Evolutionary conservation across 1,139 yeast genomes (phyloP).

Genomic region (Candida sp.): DNA sequence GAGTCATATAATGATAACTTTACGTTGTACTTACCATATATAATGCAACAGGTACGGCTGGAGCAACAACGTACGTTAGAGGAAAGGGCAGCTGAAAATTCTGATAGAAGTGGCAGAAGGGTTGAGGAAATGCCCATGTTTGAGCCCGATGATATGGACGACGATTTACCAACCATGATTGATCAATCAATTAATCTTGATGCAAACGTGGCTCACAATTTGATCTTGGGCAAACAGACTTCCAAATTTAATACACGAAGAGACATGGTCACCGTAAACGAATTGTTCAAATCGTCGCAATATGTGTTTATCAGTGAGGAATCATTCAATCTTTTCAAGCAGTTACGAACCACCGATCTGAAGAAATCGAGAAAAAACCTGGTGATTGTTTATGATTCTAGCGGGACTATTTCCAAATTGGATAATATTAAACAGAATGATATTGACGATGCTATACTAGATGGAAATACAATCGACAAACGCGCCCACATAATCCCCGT

Average conservation of each 20-base stretch:
- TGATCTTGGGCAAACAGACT: constrained; percentile 14
- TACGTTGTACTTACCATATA: constrained; percentile 35
- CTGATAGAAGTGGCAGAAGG: background rate
- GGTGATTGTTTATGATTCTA: constrained; percentile 18
- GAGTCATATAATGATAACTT: constrained; percentile 34
- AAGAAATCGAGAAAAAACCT: constrained; percentile 22
- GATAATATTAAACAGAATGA: constrained; percentile 8
- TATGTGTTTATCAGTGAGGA: constrained; percentile 29
- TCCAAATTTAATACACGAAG: constrained; percentile 26
- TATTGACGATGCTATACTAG: constrained; percentile 2
- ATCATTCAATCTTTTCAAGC: constrained; percentile 29
- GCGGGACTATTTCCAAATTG: constrained; percentile 18
- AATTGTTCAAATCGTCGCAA: constrained; percentile 27
- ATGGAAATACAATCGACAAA: constrained; percentile 18
- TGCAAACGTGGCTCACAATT: constrained; percentile 2
- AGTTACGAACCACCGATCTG: constrained; percentile 16
- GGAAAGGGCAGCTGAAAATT: background rate
- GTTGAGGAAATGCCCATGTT: constrained; percentile 2
- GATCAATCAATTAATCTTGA: constrained; percentile 13
- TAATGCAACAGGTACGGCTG: constrained; percentile 24
- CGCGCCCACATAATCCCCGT: constrained; percentile 33
- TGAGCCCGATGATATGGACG: constrained; percentile 12
- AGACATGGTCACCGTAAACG: constrained; percentile 25
- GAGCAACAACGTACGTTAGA: constrained; percentile 2
- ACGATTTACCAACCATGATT: constrained; percentile 21